A percentile compares a stretch with the other conserved stretches of the same genome.
Evolutionary conservation across 108 stramenopile genomes (phyloP).

Genomic region (Epipyxis sp.): DNA sequence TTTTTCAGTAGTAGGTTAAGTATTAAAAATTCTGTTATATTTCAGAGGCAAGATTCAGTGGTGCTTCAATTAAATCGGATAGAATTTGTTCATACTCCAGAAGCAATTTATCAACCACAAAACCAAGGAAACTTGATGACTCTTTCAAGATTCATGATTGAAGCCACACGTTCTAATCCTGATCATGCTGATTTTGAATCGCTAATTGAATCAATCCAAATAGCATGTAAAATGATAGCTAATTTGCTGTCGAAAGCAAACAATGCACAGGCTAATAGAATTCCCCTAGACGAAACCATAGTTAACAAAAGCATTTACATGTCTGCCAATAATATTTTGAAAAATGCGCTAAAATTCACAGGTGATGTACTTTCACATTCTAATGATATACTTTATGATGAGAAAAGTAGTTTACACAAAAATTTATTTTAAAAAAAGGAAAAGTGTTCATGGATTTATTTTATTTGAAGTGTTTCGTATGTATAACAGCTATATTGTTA

Average conservation of each 20-base stretch:
- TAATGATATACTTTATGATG: no score
- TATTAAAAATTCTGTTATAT: no score
- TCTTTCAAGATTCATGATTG: slow-evolving; percentile 54
- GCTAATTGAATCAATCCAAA: slow-evolving; percentile 73
- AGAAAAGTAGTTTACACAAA: no score
- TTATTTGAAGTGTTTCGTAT: no score
- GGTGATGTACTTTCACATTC: slow-evolving; percentile 14
- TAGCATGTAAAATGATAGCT: slow-evolving; percentile 72
- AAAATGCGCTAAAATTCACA: slow-evolving; percentile 53
- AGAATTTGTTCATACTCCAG: no score
- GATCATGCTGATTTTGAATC: slow-evolving; percentile 60
- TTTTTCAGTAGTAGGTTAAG: no score
- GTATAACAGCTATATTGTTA: no score
- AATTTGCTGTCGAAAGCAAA: slow-evolving; percentile 50
- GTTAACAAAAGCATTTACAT: slow-evolving; percentile 51
- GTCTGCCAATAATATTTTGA: slow-evolving; percentile 57
- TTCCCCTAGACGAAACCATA: slow-evolving; percentile 53
- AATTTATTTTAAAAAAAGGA: no score
- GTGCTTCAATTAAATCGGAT: no score
- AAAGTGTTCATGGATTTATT: no score
- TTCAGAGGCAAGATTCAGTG: no score
- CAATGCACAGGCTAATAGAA: no score
- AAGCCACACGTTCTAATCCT: slow-evolving; percentile 43
- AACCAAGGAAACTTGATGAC: slow-evolving; percentile 41
- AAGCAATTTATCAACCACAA: neutral